Evolutionary conservation across 2,329 filamentous ascomycete species (phyloP).

Genomic region (Monosporascus sp.): DNA sequence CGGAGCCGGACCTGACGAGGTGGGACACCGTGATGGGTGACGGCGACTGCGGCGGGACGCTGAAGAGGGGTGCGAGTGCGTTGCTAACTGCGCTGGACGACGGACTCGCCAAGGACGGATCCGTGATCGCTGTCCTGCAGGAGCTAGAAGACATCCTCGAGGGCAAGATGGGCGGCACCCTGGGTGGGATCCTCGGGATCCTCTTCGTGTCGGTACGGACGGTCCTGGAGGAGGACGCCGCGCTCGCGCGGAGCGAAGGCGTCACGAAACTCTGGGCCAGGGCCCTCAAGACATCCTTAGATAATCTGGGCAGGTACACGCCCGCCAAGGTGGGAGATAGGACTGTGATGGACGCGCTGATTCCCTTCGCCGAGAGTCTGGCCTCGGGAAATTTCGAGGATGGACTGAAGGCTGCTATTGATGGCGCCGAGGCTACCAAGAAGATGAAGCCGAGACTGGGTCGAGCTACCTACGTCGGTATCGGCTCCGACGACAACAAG

Average conservation of each 20-base stretch:
- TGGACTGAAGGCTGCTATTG: conserved; percentile 53
- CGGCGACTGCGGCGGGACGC: conserved; percentile 61
- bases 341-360: conserved; percentile 53
- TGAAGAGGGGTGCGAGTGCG: conserved; percentile 47
- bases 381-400: conserved; percentile 46
- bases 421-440: conserved; percentile 59
- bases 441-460: conserved; percentile 61
- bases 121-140: conserved; percentile 41
- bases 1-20: conserved; percentile 58
- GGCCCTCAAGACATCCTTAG: conserved; percentile 38
- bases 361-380: conserved; percentile 47
- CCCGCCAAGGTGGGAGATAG: conserved; percentile 51
- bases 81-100: conserved; percentile 44
- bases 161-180: conserved; percentile 44
- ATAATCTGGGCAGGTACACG: conserved; percentile 46
- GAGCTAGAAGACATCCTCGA: conserved; percentile 52
- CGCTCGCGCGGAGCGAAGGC: conserved; percentile 24
- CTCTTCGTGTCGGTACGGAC: conserved; percentile 43
- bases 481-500: conserved; percentile 43
- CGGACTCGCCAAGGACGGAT: conserved; percentile 35
- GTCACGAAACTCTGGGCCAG: conserved; percentile 38
- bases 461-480: conserved; percentile 63
- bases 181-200: conserved; percentile 29
- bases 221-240: conserved; percentile 32
- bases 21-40: conserved; percentile 63